These are phyloP conservation scores for Alnus glutinosa DNA, from an alignment of 306 rosid species.

Conservation along the genomic window DNA sequence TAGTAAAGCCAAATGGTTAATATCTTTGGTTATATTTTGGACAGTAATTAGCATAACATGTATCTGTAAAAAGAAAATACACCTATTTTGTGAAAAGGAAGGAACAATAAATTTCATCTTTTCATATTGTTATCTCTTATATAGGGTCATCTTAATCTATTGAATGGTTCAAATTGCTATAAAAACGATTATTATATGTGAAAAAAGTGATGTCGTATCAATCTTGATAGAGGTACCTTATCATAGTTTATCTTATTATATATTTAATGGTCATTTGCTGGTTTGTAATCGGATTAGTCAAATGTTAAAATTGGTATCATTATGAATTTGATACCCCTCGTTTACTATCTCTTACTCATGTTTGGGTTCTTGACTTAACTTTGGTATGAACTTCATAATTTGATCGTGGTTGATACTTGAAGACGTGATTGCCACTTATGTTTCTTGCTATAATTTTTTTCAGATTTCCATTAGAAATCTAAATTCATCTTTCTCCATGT, in stretches of 20 bases:
- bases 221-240: background rate
- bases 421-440: conserved; percentile 2
- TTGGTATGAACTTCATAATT: conserved; percentile 23
- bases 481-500: conserved; percentile 18
- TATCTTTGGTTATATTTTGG: background rate
- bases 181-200: background rate
- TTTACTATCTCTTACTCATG: conserved; percentile 19
- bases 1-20: background rate
- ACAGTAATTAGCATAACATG: background rate
- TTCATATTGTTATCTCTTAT: too few species aligned
- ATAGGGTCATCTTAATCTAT: background rate
- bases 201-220: background rate
- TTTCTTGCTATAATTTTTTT: conserved; percentile 15
- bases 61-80: background rate
- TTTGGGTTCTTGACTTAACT: conserved; percentile 9
- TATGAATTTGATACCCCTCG: background rate
- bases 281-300: conserved; percentile 21
- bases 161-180: background rate
- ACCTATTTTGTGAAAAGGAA: background rate
- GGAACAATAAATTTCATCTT: background rate
- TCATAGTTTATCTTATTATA: background rate
- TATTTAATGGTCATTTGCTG: conserved; percentile 10
- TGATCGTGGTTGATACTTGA: conserved; percentile 16
- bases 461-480: conserved; percentile 16
- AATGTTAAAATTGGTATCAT: background rate